A percentile compares a stretch with the other conserved stretches of the same genome.
Conservation (phyloP, 2,329 filamentous ascomycete species). For the Nannizziopsis arthrosporioides region DNA sequence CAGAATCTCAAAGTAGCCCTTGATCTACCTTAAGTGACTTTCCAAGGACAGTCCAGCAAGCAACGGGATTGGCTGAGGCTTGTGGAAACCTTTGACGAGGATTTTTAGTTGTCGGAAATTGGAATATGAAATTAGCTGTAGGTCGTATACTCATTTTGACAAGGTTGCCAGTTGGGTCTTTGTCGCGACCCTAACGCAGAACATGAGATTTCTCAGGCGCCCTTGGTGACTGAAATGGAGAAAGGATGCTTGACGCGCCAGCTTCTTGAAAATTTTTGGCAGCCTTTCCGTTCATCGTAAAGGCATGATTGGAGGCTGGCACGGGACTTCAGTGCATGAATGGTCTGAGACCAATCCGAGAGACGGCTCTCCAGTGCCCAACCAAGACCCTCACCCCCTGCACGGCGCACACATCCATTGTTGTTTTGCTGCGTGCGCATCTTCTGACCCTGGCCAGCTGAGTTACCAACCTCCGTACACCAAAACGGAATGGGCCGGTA, state of each 20-base stretch:
- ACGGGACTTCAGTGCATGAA: conserved; percentile 1
- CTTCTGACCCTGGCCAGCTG: conserved; percentile 7
- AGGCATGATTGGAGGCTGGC: background rate
- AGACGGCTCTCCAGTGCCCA: conserved; percentile 3
- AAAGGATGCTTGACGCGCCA: background rate
- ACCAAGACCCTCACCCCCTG: conserved; percentile 3
- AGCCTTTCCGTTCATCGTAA: background rate
- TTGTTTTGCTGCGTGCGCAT: conserved; percentile 5
- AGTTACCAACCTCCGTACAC: background rate
- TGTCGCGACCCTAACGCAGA: no score
- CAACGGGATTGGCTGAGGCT: no score
- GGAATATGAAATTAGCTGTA: conserved; percentile 1
- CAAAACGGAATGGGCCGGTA: conserved; percentile 3
- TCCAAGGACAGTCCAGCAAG: no score
- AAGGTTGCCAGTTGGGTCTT: background rate
- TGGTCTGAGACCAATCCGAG: conserved; percentile 2
- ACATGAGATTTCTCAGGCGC: no score
- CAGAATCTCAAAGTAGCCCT: no score
- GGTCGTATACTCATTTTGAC: background rate
- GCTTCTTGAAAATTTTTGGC: background rate
- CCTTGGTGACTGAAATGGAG: background rate
- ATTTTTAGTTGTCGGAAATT: conserved; percentile 3
- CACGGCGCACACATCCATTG: background rate
- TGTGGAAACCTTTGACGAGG: no score
- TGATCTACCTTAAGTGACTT: no score